Evolutionary conservation across 345 rosid species (phyloP), one percentile per base, ranked within the genome.

Genomic region (Camelina sativa): DNA sequence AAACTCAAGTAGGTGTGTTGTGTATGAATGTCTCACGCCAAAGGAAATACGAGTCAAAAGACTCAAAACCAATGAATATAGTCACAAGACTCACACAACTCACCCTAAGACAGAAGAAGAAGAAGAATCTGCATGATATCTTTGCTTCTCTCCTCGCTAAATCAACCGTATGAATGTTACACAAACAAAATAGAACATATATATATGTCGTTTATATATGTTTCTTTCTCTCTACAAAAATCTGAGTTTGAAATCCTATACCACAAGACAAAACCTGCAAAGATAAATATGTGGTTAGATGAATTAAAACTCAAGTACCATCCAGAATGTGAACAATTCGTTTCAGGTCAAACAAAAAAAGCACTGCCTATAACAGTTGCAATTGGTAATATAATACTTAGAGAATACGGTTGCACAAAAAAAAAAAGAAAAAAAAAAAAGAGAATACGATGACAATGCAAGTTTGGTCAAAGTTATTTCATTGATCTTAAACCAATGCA

Each of bases 201-300:
- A 67, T 50, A 67, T 66, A n/a, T 47, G 65, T 17, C 35, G 43
- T 40, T 40, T 10, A 28, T 50, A 51, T 75, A 30, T 52, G 63
- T 75, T 43, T 50, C 62, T 67, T 53, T 44, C 69, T 50, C 55
- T 25, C 75, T 54, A 62, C 80, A 69, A 62, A 76, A 69, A 46
- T 54, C 57, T 11, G 56, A 76, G 19, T 41, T 15, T 38, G 48
- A 56, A 55, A 56, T 64, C 67, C 65, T 76, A 5, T 65, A 48
- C 62, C 67, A 71, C 38, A 37, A 71, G 67, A 69, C 66, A 71
- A 76, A 57, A 76, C 80, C 80, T 76, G 80, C 71, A 76, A 76
- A 70, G 54, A 76, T 28, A 76, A 13, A 61, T 43, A 55, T 62
- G 50, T 34, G 58, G 23, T 76, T 37, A 76, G 51, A 40, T 46